A percentile compares a stretch with the other conserved stretches of the same genome.
These are phyloP conservation scores for Russula brevipes DNA, from an alignment of 768 basidiomycete genomes.

Conservation along the genomic window DNA sequence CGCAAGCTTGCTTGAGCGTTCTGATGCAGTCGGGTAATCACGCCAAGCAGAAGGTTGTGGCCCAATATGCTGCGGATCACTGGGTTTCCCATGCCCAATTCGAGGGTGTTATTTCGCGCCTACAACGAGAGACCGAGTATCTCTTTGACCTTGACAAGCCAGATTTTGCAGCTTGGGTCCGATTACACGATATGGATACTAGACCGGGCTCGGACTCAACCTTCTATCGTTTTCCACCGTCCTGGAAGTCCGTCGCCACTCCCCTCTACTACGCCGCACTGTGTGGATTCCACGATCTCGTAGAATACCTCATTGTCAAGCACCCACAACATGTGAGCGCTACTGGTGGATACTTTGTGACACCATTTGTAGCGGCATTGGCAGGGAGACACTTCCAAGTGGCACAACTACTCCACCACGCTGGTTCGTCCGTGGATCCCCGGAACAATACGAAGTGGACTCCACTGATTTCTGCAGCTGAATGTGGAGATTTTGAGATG, in stretches of 20 bases:
- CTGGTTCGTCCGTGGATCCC: too few relatives aligned
- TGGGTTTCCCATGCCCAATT: background rate
- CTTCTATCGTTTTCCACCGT: background rate
- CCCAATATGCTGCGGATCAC: background rate
- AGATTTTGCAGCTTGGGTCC: background rate
- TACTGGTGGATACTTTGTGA: background rate
- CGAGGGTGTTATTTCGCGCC: background rate
- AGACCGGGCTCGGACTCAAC: background rate
- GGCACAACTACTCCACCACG: too few relatives aligned
- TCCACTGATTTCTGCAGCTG: background rate
- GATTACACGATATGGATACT: background rate
- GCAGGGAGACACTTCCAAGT: too few relatives aligned
- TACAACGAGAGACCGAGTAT: background rate
- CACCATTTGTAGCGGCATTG: background rate
- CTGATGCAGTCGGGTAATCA: too few relatives aligned
- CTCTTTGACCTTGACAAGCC: background rate
- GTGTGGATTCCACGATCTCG: background rate
- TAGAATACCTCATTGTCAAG: background rate
- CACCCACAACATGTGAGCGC: background rate
- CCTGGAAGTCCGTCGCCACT: background rate
- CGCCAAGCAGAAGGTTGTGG: background rate
- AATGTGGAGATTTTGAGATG: too few relatives aligned
- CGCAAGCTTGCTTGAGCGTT: too few relatives aligned
- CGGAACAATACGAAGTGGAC: too few relatives aligned
- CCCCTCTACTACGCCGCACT: background rate